Base-by-base conservation (phyloP, 306 rosid species). In the Begonia loranthoides region DNA sequence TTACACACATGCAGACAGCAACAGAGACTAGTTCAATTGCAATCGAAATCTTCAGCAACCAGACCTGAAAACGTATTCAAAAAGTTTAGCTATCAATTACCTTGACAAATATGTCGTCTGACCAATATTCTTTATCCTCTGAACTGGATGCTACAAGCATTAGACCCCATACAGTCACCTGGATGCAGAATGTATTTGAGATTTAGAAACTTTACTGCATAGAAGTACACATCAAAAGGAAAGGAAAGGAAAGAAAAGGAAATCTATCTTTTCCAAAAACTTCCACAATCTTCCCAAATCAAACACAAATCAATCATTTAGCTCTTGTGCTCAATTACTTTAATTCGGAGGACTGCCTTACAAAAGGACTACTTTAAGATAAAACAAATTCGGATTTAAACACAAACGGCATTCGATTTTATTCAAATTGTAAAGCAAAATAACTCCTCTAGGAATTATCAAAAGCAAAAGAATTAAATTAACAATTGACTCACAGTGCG, bases 81-180 rank as follows among this genome's bases (percentile, higher is more conserved):
- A 28, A 28, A 28, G 36, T 28, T 28, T 7, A 28, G 0, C 5
- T 28, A 28, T 28, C 36, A 28, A 5, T 28, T 72, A 90, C 95
- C 79, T 76, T 78, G 41, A 77, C 74, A 66, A 85, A 90, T 51
- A 90, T 71, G 66, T 85, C 83, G 44, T 78, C 76, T 33, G 69
- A 80, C 78, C 69, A 72, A 52, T 76, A 73, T 3, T 50, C 49
- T 63, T 79, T 82, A 70, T 46, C 68, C 72, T 74, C 87, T 58
- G 53, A 56, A n/a, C 60, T 63, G 55, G 67, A 71, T 13, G 74
- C 81, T 40, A 66, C 71, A 13, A 90, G 74, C 63, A 74, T 62
- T 56, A 62, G 57, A 66, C 94, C 97, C 92, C 95, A 90, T 19
- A 82, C 66, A 61, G 76, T 70, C 28, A 90, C 85, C 94, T 90